Percentiles rank a stretch among this genome's conserved stretches.
Evolutionary conservation across 371 early-diverging fungal genomes (phyloP).

Genomic region (Mucor sp.): DNA sequence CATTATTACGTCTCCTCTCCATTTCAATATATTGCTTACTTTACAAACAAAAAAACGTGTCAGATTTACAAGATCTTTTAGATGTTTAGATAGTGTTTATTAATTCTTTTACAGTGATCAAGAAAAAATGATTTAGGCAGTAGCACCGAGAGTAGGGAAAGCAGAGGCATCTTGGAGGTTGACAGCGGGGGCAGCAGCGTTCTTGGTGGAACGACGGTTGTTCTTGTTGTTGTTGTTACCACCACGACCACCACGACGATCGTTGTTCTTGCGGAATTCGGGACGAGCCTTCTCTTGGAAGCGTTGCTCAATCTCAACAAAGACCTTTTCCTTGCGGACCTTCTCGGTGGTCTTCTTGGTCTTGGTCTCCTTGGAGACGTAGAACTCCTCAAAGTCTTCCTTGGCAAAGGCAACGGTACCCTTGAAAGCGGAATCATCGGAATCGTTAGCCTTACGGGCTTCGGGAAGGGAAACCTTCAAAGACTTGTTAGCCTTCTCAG

Average conservation of each 20-base stretch:
- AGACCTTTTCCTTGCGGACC: slow-evolving; percentile 58
- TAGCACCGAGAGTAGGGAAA: slow-evolving; percentile 76
- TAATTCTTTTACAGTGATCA: background rate
- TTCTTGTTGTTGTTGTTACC: slow-evolving; percentile 37
- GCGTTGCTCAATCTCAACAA: slow-evolving; percentile 55
- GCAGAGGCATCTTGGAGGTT: slow-evolving; percentile 73
- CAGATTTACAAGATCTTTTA: background rate
- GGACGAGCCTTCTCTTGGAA: slow-evolving; percentile 51
- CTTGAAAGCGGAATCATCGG: slow-evolving; percentile 79
- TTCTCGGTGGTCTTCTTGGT: slow-evolving; percentile 32
- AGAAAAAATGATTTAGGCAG: slow-evolving; percentile 32
- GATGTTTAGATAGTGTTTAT: background rate
- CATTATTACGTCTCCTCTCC: background rate
- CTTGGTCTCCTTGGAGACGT: slow-evolving; percentile 64
- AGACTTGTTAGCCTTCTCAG: slow-evolving; percentile 67
- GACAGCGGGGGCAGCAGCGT: slow-evolving; percentile 56
- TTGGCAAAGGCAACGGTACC: slow-evolving; percentile 69
- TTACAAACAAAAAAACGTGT: background rate
- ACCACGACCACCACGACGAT: slow-evolving; percentile 28
- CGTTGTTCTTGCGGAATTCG: slow-evolving; percentile 37
- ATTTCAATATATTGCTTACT: background rate
- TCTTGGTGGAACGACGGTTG: slow-evolving; percentile 41
- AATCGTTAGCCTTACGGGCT: slow-evolving; percentile 79
- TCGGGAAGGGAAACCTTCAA: slow-evolving; percentile 67
- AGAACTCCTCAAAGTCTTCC: slow-evolving; percentile 67